These are phyloP conservation scores for Clathrospora elynae DNA, from an alignment of 2,329 filamentous ascomycete genomes.

Conservation along the genomic window DNA sequence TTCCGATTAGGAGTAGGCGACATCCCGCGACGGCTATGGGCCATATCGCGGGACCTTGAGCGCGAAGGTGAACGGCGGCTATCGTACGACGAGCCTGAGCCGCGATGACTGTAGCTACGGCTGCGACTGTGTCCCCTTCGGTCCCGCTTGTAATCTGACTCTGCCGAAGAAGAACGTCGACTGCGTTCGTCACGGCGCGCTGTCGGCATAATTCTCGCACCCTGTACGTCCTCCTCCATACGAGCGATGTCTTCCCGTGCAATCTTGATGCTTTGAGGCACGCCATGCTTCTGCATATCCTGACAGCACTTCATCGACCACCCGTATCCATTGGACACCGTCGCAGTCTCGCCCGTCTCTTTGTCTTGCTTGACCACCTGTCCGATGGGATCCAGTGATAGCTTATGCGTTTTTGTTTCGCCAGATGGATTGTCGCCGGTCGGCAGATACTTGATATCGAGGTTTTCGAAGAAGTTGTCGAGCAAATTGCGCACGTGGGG, in stretches of 20 bases:
- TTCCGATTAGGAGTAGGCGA: conserved; percentile 17
- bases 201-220: conserved; percentile 5
- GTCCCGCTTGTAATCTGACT: conserved; percentile 19
- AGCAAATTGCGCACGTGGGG: conserved; percentile 73
- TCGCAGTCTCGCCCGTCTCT: conserved; percentile 66
- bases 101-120: conserved; percentile 18
- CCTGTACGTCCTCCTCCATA: conserved; percentile 21
- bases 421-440: conserved; percentile 48
- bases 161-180: conserved; percentile 23
- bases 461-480: conserved; percentile 68
- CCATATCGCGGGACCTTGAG: conserved; percentile 21
- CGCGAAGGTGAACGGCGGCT: conserved; percentile 12
- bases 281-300: conserved; percentile 67
- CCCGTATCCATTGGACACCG: conserved; percentile 81
- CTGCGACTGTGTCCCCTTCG: conserved; percentile 19
- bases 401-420: conserved; percentile 52
- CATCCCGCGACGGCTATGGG: conserved; percentile 15
- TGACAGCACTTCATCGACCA: conserved; percentile 83
- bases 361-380: conserved; percentile 69
- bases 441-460: conserved; percentile 56
- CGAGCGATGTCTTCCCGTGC: conserved; percentile 27
- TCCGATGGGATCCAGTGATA: conserved; percentile 70
- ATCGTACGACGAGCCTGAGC: conserved; percentile 24
- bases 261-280: conserved; percentile 31
- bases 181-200: conserved; percentile 15